Conservation (phyloP, 495 filamentous ascomycete species). For the Penicillium maclennaniae region DNA sequence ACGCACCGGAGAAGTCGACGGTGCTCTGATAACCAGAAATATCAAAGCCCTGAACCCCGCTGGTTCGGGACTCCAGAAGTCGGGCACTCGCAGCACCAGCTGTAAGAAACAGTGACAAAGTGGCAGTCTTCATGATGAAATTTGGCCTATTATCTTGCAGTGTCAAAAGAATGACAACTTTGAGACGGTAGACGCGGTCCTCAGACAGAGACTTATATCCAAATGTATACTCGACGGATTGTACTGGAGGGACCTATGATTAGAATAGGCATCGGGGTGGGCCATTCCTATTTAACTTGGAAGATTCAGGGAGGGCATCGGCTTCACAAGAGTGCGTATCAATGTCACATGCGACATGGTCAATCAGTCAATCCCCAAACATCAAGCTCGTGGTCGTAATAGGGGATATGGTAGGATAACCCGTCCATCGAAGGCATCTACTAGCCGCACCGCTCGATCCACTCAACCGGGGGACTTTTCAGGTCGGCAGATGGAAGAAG, state of each 20-base stretch:
- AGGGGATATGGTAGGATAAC: slow-evolving; percentile 5
- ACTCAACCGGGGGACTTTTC: slow-evolving; percentile 1
- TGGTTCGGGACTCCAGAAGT: slow-evolving; percentile 31
- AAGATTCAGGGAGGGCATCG: no score
- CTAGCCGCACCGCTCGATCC: slow-evolving; percentile 6
- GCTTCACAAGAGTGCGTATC: no score
- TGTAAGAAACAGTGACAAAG: slow-evolving; percentile 8
- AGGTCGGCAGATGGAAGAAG: background rate
- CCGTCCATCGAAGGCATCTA: slow-evolving; percentile 1
- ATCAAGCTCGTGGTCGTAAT: slow-evolving; percentile 3
- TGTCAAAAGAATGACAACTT: no score
- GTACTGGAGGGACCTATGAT: no score
- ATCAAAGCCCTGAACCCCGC: slow-evolving; percentile 59
- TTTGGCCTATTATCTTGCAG: no score
- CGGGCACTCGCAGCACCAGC: slow-evolving; percentile 20
- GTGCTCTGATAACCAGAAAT: slow-evolving; percentile 58
- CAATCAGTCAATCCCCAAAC: slow-evolving; percentile 32
- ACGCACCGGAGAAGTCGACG: slow-evolving; percentile 55
- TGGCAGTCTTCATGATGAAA: slow-evolving; percentile 14
- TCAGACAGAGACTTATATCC: no score
- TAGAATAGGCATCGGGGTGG: no score
- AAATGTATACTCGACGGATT: no score
- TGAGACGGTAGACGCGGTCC: no score
- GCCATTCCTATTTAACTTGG: no score
- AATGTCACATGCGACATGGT: no score